Conservation (phyloP, 169 alveolate genomes). For the Fabrea salina region DNA sequence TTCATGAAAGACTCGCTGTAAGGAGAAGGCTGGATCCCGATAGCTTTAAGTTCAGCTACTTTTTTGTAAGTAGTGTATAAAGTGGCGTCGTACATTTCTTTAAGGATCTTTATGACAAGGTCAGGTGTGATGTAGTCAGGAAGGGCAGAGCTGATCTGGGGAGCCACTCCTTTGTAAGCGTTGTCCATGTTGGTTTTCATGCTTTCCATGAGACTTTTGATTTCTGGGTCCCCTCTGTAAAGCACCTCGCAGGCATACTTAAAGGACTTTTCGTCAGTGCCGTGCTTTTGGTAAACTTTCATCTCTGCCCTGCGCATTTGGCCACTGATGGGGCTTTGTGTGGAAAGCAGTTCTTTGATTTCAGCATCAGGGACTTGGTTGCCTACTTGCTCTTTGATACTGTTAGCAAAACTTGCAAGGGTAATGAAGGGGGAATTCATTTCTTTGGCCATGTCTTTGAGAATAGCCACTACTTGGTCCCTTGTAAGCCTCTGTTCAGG, state of each 20-base stretch:
- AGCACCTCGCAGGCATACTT: not conserved
- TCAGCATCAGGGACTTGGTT: not conserved
- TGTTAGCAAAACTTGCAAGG: not conserved
- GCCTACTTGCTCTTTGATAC: not conserved
- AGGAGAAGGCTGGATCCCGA: not conserved
- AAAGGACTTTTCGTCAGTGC: not conserved
- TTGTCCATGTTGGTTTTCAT: not conserved
- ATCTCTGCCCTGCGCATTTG: not conserved
- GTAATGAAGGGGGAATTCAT: not conserved
- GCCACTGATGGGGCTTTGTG: not conserved
- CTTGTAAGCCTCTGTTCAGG: not conserved
- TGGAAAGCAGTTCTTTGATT: not conserved
- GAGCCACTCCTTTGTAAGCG: not conserved
- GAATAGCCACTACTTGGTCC: not conserved
- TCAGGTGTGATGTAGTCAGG: not conserved
- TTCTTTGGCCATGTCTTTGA: not conserved
- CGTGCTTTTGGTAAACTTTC: not conserved
- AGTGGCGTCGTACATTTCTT: not conserved
- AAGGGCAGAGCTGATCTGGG: not conserved
- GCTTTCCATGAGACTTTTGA: not conserved
- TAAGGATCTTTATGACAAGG: not conserved
- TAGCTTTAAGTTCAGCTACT: not conserved
- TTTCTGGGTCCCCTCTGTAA: not conserved
- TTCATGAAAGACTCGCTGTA: not conserved
- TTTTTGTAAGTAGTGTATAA: not conserved